Evolutionary conservation across 805 yeast species (phyloP).

Genomic region (Saccharomyces jurei): DNA sequence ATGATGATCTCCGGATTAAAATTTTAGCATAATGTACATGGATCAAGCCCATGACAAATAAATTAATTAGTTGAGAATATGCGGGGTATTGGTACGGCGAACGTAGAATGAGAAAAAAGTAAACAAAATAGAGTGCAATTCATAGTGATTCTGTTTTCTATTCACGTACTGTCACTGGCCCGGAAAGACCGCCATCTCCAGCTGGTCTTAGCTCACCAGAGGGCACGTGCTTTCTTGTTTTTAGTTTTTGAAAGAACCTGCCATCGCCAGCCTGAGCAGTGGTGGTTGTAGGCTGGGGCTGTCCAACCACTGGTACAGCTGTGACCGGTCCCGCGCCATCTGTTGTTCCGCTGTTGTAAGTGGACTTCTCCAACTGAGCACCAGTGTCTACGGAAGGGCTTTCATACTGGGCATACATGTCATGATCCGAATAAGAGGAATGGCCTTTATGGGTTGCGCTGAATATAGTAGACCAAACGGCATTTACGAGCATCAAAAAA

Average conservation of each 20-base stretch:
- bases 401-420: slow-evolving; percentile 6
- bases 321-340: background rate
- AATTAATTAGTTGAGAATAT: background rate
- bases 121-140: background rate
- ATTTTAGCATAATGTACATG: background rate
- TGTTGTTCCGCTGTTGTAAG: slow-evolving; percentile 8
- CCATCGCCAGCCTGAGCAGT: background rate
- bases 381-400: slow-evolving; percentile 10
- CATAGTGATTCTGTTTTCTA: background rate
- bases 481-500: slow-evolving; percentile 13
- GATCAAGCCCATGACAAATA: background rate
- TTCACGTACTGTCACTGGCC: background rate
- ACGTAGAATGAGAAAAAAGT: background rate
- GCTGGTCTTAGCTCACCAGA: background rate
- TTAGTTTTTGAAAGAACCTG: background rate
- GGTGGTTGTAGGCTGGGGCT: background rate
- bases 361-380: slow-evolving; percentile 11
- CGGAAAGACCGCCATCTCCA: background rate
- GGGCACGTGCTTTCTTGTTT: background rate
- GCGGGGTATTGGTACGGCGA: background rate
- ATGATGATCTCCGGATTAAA: background rate
- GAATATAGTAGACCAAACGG: slow-evolving; percentile 18
- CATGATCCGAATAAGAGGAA: slow-evolving; percentile 1
- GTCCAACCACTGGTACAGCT: background rate
- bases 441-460: slow-evolving; percentile 2